These are phyloP conservation scores for Hysterium pulicare DNA, from an alignment of 2,329 filamentous ascomycete species.

Conservation along the genomic window DNA sequence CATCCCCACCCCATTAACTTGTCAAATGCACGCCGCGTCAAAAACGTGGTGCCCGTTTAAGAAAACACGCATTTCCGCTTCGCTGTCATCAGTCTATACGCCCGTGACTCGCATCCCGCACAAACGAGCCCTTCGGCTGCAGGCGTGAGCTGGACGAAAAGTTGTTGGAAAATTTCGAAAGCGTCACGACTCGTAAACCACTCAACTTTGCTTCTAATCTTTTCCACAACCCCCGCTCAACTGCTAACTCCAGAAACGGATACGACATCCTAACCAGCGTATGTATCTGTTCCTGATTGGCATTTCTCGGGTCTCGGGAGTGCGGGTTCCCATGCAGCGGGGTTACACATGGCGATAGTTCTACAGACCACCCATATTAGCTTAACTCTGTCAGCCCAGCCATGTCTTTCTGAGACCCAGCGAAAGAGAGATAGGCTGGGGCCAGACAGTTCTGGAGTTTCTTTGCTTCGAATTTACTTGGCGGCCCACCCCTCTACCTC, in stretches of 20 bases:
- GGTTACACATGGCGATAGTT: constrained; percentile 10
- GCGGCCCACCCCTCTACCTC: no score
- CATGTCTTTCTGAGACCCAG: no score
- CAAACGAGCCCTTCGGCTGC: constrained; percentile 7
- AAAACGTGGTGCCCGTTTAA: constrained; percentile 36
- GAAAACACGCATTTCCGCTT: constrained; percentile 24
- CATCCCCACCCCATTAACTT: not conserved
- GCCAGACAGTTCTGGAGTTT: no score
- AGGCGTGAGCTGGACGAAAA: constrained; percentile 11
- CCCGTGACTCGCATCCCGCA: constrained; percentile 10
- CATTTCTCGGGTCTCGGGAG: constrained; percentile 28
- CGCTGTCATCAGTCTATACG: constrained; percentile 39
- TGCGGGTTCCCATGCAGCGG: constrained; percentile 32
- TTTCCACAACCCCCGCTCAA: no score
- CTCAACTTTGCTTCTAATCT: no score
- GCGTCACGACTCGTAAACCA: no score
- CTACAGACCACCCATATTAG: not conserved
- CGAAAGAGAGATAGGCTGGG: no score
- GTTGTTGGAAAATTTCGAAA: no score
- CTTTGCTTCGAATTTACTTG: no score
- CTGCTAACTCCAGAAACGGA: not conserved
- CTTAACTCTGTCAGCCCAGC: no score
- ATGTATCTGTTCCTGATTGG: constrained; percentile 22
- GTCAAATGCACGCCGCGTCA: constrained; percentile 26
- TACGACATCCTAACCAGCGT: not conserved